Percentiles rank a stretch among this genome's conserved stretches.
Evolutionary conservation across 805 yeast species (phyloP).

Genomic region (Wickerhamiella bombiphila): DNA sequence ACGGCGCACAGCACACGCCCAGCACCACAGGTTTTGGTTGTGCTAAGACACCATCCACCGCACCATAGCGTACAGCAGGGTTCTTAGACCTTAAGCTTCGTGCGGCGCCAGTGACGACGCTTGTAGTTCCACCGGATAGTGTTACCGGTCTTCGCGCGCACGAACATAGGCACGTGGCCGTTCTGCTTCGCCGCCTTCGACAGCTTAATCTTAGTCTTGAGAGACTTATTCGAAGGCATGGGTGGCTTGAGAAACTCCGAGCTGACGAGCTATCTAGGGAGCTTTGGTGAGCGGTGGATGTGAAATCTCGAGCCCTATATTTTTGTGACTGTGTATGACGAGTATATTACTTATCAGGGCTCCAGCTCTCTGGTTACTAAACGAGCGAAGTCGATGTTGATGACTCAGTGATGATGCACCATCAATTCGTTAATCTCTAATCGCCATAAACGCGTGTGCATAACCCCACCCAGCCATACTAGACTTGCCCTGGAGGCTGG

Average conservation of each 20-base stretch:
- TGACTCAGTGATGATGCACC: too few species aligned
- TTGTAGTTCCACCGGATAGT: slow-evolving; percentile 83
- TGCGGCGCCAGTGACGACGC: slow-evolving; percentile 99
- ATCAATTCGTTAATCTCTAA: too few species aligned
- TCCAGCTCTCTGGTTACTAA: too few species aligned
- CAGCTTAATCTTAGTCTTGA: slow-evolving; percentile 94
- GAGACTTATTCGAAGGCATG: slow-evolving; percentile 58
- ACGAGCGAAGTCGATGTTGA: too few species aligned
- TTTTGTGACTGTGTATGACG: too few species aligned
- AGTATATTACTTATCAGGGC: too few species aligned
- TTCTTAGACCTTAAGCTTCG: slow-evolving; percentile 88
- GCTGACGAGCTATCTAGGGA: too few species aligned
- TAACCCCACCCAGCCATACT: too few species aligned
- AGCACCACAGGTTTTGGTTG: too few species aligned
- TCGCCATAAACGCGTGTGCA: too few species aligned
- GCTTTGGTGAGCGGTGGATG: neutral
- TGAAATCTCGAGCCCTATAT: neutral
- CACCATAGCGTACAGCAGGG: slow-evolving; percentile 1
- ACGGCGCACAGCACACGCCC: too few species aligned
- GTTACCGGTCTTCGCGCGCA: slow-evolving; percentile 97
- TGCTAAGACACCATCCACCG: neutral
- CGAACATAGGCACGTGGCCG: slow-evolving; percentile 99
- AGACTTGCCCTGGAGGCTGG: too few species aligned
- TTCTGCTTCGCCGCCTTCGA: slow-evolving; percentile 98
- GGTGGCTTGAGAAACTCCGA: slow-evolving; percentile 3